These are phyloP conservation scores for Pythium oligandrum DNA, from an alignment of 352 stramenopile species.

Conservation along the genomic window DNA sequence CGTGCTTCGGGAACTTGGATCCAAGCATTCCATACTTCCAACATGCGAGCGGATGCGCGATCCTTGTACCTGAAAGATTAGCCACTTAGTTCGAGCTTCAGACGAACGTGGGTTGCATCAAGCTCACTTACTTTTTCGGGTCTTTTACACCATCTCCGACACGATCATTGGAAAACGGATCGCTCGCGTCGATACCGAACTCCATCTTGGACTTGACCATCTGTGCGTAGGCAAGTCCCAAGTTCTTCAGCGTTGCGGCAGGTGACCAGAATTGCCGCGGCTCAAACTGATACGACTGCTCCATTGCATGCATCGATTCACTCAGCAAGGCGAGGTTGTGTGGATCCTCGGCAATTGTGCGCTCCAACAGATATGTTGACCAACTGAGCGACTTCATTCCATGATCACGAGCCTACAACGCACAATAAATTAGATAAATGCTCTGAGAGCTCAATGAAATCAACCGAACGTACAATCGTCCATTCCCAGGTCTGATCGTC, in stretches of 20 bases:
- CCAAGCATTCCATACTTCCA: constrained; percentile 68
- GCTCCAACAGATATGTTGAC: constrained; percentile 87
- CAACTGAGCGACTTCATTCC: constrained; percentile 74
- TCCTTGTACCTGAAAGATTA: constrained; percentile 49
- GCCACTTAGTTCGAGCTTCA: neutral
- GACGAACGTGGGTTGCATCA: neutral
- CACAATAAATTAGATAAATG: too few relatives aligned
- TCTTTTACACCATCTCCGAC: constrained; percentile 37
- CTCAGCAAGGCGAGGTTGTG: constrained; percentile 59
- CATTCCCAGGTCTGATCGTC: constrained; percentile 90
- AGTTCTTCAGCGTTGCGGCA: constrained; percentile 87
- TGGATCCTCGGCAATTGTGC: constrained; percentile 66
- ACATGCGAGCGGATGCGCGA: constrained; percentile 52
- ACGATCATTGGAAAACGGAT: constrained; percentile 48
- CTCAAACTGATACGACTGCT: constrained; percentile 62
- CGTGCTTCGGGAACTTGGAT: constrained; percentile 39
- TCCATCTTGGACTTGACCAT: constrained; percentile 83
- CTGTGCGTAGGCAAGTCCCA: constrained; percentile 91
- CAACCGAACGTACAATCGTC: constrained; percentile 72
- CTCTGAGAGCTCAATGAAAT: neutral
- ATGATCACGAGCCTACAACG: constrained; percentile 50
- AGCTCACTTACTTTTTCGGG: constrained; percentile 25
- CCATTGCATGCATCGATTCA: constrained; percentile 71
- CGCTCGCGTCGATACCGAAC: constrained; percentile 19
- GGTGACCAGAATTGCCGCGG: constrained; percentile 54